Conservation (phyloP, 345 rosid genomes). For the Microthlaspi erraticum region DNA sequence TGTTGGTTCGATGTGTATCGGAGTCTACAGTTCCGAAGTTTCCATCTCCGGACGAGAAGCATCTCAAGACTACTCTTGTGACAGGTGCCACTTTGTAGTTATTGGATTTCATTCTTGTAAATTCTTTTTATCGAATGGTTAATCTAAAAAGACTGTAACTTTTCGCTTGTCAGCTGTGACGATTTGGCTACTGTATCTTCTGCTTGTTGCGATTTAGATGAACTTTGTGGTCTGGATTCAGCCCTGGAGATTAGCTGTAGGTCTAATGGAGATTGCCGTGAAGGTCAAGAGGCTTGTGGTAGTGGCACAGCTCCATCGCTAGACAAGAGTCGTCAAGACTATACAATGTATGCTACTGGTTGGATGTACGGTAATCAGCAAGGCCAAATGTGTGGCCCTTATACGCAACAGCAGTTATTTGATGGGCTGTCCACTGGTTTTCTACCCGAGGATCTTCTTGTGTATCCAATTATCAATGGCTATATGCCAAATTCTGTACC, state of each 20-base stretch:
- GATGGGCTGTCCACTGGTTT: slow-evolving; percentile 86
- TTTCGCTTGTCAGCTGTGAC: slow-evolving; percentile 46
- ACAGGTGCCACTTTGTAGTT: slow-evolving; percentile 44
- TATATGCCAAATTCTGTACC: slow-evolving; percentile 68
- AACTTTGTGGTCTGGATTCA: slow-evolving; percentile 45
- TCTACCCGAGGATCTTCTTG: slow-evolving; percentile 84
- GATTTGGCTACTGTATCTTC: slow-evolving; percentile 41
- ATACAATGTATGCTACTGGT: slow-evolving; percentile 59
- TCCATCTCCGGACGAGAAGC: slow-evolving; percentile 36
- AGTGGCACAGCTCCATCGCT: slow-evolving; percentile 48
- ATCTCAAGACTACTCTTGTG: slow-evolving; percentile 43
- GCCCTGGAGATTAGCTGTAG: slow-evolving; percentile 60
- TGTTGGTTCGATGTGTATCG: slow-evolving; percentile 42
- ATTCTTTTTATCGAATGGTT: not conserved
- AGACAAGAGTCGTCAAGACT: slow-evolving; percentile 51
- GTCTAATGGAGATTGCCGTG: slow-evolving; percentile 63
- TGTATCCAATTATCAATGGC: slow-evolving; percentile 78
- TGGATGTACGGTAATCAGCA: slow-evolving; percentile 91
- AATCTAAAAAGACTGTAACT: slow-evolving; percentile 11
- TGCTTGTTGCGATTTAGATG: slow-evolving; percentile 49
- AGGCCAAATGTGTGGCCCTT: slow-evolving; percentile 95
- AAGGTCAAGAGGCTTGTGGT: slow-evolving; percentile 52
- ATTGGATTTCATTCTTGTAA: not conserved
- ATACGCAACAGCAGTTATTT: slow-evolving; percentile 76
- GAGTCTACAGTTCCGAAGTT: slow-evolving; percentile 40